Conservation (phyloP, 768 basidiomycete species). For the Coprinopsis sp. region DNA sequence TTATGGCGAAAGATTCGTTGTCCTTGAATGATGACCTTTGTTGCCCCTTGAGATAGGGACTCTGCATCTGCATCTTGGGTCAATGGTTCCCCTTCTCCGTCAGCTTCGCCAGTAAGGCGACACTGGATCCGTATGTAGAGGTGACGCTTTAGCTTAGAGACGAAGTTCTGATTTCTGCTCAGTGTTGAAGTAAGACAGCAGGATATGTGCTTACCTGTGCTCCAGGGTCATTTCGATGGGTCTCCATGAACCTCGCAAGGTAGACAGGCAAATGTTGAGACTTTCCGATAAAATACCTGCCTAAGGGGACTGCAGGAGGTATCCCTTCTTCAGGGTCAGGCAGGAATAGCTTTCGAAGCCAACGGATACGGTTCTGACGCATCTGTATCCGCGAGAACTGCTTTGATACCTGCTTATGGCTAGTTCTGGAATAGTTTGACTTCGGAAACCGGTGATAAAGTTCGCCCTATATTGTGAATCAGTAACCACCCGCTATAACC, state of each 20-base stretch:
- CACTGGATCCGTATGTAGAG: conserved; percentile 24
- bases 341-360: background rate
- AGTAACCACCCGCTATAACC: no score
- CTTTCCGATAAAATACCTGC: background rate
- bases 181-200: background rate
- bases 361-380: background rate
- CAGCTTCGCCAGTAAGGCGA: background rate
- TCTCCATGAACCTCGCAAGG: no score
- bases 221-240: no score
- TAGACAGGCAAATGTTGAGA: no score
- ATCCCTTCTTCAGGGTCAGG: background rate
- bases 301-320: background rate
- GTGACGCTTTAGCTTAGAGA: conserved; percentile 30
- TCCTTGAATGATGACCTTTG: conserved; percentile 5
- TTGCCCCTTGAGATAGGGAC: background rate
- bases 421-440: background rate
- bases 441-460: background rate
- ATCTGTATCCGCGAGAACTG: conserved; percentile 1
- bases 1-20: conserved; percentile 11
- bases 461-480: no score
- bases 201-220: background rate
- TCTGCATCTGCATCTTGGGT: background rate
- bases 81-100: background rate
- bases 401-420: background rate
- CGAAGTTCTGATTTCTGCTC: conserved; percentile 20